Conservation (phyloP, 306 rosid species). For the Macrotyloma uniflorum region DNA sequence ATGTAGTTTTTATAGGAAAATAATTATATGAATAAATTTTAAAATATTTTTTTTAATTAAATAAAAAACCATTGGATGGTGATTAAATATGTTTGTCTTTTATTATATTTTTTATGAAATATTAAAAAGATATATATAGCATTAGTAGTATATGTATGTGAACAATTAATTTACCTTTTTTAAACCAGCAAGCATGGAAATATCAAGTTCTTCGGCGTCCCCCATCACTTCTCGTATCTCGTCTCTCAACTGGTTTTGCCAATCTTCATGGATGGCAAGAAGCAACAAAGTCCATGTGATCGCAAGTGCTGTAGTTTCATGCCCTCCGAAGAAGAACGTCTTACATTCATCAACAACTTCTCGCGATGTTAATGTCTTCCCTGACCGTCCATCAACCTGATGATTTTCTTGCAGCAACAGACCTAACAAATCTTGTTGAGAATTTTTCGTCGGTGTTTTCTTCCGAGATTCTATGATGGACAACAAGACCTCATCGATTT, state of each 20-base stretch:
- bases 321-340: constrained; percentile 90
- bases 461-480: constrained; percentile 50
- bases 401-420: constrained; percentile 55
- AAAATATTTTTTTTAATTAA: background rate
- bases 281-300: constrained; percentile 84
- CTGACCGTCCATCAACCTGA: constrained; percentile 29
- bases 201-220: constrained; percentile 47
- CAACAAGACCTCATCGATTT: constrained; percentile 58
- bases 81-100: background rate
- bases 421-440: constrained; percentile 62
- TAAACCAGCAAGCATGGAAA: constrained; percentile 54
- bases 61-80: background rate
- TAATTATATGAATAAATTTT: no score
- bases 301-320: constrained; percentile 91
- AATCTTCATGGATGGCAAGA: constrained; percentile 66
- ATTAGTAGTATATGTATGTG: background rate
- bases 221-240: constrained; percentile 74
- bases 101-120: background rate
- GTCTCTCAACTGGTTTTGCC: constrained; percentile 76
- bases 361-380: constrained; percentile 47
- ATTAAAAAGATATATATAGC: background rate
- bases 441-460: constrained; percentile 17
- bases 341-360: constrained; percentile 88
- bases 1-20: no score
- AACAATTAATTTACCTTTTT: constrained; percentile 57